Conservation (phyloP, 306 rosid species). For the Sophora flavescens region DNA sequence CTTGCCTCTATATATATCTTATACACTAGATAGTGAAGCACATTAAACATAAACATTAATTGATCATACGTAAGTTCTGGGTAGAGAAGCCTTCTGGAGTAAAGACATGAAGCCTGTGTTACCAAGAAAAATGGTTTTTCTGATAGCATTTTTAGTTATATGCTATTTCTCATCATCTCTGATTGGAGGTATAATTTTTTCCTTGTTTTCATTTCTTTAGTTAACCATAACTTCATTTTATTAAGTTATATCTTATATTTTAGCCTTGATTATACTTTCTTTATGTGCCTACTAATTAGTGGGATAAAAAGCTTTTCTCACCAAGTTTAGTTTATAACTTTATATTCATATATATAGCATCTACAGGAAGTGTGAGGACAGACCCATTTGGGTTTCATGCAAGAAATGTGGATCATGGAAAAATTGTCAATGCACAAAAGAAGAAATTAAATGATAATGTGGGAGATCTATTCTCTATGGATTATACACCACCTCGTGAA, state of each 20-base stretch:
- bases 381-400: slow-evolving; percentile 11
- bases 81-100: not conserved
- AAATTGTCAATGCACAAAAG: slow-evolving; percentile 12
- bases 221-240: no score
- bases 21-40: not conserved
- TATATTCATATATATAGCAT: not conserved
- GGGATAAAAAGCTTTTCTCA: not conserved
- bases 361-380: slow-evolving; percentile 27
- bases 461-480: slow-evolving; percentile 30
- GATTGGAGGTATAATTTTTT: slow-evolving; percentile 26
- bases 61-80: slow-evolving; percentile 12
- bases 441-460: slow-evolving; percentile 20
- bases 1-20: not conserved
- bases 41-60: not conserved
- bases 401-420: not conserved
- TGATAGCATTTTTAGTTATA: slow-evolving; percentile 36
- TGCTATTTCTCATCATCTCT: slow-evolving; percentile 35
- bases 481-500: slow-evolving; percentile 9
- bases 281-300: not conserved
- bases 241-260: no score
- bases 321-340: not conserved
- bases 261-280: no score
- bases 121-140: slow-evolving; percentile 29
- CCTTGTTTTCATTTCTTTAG: not conserved
- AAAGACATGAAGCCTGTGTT: slow-evolving; percentile 34